A percentile compares a stretch with the other conserved stretches of the same genome.
Conservation (phyloP, 495 filamentous ascomycete species). For the Cudoniella acicularis region DNA sequence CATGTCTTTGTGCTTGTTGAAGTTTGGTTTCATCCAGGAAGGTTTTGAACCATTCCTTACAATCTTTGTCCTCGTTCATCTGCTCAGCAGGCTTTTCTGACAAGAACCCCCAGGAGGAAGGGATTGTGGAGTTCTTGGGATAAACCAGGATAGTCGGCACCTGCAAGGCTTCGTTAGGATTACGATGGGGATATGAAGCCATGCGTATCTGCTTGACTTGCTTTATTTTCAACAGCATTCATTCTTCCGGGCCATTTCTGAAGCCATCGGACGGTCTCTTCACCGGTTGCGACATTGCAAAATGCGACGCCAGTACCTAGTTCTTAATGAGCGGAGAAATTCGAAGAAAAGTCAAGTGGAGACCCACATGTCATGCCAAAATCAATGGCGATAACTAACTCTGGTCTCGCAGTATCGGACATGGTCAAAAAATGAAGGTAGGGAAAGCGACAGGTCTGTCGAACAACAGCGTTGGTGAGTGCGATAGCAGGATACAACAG, state of each 20-base stretch:
- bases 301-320: constrained; percentile 34
- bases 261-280: constrained; percentile 32
- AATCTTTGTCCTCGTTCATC: constrained; percentile 28
- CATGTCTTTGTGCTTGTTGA: constrained; percentile 17
- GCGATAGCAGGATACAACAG: too few relatives aligned
- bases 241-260: constrained; percentile 38
- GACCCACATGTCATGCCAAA: constrained; percentile 41
- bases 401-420: constrained; percentile 16
- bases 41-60: constrained; percentile 42
- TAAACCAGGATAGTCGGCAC: constrained; percentile 41
- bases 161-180: background rate
- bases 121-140: constrained; percentile 23
- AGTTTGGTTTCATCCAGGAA: constrained; percentile 32
- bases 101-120: constrained; percentile 38
- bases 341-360: background rate
- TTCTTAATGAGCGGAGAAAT: background rate
- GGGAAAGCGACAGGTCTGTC: too few relatives aligned
- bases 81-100: constrained; percentile 28
- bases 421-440: too few relatives aligned
- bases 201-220: background rate
- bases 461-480: too few relatives aligned
- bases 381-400: constrained; percentile 39
- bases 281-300: constrained; percentile 25
- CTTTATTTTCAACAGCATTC: constrained; percentile 39
- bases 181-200: background rate